Conservation (phyloP, 2,329 filamentous ascomycete genomes). For the Aspergillus calidoustus region DNA sequence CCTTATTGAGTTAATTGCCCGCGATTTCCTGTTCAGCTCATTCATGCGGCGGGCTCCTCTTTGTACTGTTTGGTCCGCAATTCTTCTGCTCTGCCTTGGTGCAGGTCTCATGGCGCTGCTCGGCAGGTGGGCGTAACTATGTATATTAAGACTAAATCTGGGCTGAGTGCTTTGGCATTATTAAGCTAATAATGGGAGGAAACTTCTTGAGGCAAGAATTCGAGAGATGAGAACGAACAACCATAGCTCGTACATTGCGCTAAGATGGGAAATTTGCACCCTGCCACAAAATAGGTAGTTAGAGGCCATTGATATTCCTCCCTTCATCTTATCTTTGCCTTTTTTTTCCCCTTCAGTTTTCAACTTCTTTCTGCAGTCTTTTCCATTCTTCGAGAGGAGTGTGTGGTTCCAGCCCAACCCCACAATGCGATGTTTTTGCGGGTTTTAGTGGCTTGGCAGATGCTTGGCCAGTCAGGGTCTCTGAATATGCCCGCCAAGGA, state of each 20-base stretch:
- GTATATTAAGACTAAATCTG: neutral
- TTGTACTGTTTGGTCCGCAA: conserved; percentile 63
- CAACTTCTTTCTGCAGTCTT: too few species aligned
- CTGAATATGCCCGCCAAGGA: neutral
- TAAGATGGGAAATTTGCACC: too few species aligned
- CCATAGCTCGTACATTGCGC: too few species aligned
- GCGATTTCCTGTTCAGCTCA: conserved; percentile 94
- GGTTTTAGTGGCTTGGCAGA: neutral
- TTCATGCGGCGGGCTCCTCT: conserved; percentile 78
- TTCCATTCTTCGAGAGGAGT: neutral
- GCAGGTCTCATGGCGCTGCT: conserved; percentile 78
- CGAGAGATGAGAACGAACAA: neutral
- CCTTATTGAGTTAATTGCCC: conserved; percentile 88
- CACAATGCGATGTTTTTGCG: conserved; percentile 5
- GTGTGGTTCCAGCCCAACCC: conserved; percentile 1
- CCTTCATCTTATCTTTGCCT: neutral
- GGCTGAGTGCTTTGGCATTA: conserved; percentile 2
- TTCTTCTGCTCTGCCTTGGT: conserved; percentile 74
- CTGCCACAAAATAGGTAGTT: too few species aligned
- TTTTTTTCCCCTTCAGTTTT: too few species aligned
- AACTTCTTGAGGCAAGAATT: neutral
- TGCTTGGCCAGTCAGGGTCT: conserved; percentile 5
- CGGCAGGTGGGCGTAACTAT: conserved; percentile 77
- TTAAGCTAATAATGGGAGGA: conserved; percentile 2
- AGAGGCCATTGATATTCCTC: neutral